Conservation (phyloP, 1,284 basidiomycete genomes). For the Tilletia caries region DNA sequence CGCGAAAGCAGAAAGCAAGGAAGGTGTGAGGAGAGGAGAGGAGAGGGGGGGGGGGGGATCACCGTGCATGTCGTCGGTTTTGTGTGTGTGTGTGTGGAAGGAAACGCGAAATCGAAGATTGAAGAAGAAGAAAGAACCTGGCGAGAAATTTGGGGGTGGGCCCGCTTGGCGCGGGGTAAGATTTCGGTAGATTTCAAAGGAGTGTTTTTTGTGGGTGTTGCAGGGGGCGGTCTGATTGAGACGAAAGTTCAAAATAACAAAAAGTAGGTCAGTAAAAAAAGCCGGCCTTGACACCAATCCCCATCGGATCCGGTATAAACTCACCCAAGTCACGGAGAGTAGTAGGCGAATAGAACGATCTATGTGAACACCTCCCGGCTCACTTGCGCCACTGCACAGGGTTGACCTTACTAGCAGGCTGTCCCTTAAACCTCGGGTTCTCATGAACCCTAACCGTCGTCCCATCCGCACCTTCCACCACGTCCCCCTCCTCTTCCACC, state of each 20-base stretch:
- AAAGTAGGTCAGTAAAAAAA: no score
- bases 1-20: background rate
- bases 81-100: no score
- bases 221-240: no score
- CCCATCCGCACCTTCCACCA: background rate
- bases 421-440: slow-evolving; percentile 12
- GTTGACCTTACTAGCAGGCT: slow-evolving; percentile 8
- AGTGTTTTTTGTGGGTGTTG: no score
- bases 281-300: no score
- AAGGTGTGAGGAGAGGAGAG: background rate
- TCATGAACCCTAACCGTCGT: background rate
- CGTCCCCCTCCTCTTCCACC: background rate
- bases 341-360: no score
- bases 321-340: no score
- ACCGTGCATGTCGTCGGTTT: background rate
- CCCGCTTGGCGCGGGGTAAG: background rate
- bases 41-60: background rate
- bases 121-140: background rate
- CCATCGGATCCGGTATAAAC: no score
- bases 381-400: slow-evolving; percentile 14
- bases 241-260: no score
- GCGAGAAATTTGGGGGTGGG: background rate
- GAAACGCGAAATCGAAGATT: no score
- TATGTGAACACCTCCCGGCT: no score
- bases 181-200: no score